Evolutionary conservation across 2,329 filamentous ascomycete species (phyloP).

Genomic region (Aphanocladium album): DNA sequence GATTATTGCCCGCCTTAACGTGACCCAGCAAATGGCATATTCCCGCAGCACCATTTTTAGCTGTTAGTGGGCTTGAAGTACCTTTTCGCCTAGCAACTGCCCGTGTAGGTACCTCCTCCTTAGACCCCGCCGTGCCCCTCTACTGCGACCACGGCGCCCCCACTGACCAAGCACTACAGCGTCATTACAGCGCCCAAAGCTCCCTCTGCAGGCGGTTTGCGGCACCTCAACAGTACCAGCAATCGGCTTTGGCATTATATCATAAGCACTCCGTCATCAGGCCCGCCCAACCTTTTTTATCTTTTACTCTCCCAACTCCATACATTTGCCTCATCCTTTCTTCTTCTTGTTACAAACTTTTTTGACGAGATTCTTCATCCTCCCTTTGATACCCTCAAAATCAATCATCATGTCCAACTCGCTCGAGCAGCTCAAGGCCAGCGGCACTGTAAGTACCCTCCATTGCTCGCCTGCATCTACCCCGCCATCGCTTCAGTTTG

Average conservation of each 20-base stretch:
- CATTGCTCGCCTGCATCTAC: constrained; percentile 13
- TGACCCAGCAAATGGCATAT: neutral
- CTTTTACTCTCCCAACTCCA: constrained; percentile 12
- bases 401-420: constrained; percentile 65
- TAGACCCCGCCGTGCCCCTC: neutral
- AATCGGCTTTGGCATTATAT: constrained; percentile 5
- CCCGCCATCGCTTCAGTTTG: constrained; percentile 20
- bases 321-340: neutral
- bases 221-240: neutral
- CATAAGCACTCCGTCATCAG: constrained; percentile 10
- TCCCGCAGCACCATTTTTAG: neutral
- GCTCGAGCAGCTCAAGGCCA: constrained; percentile 86
- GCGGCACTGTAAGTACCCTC: constrained; percentile 70
- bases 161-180: neutral
- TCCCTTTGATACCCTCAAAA: constrained; percentile 1
- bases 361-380: constrained; percentile 8
- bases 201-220: neutral
- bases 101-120: neutral
- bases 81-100: neutral
- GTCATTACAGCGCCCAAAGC: neutral
- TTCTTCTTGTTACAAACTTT: neutral
- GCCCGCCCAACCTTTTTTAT: constrained; percentile 1
- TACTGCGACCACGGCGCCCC: neutral
- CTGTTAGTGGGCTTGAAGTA: neutral
- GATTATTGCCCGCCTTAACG: neutral